Percentiles rank a stretch among this genome's conserved stretches.
Evolutionary conservation across 139 green algal species (phyloP).

Genomic region (Chlorella ohadii): DNA sequence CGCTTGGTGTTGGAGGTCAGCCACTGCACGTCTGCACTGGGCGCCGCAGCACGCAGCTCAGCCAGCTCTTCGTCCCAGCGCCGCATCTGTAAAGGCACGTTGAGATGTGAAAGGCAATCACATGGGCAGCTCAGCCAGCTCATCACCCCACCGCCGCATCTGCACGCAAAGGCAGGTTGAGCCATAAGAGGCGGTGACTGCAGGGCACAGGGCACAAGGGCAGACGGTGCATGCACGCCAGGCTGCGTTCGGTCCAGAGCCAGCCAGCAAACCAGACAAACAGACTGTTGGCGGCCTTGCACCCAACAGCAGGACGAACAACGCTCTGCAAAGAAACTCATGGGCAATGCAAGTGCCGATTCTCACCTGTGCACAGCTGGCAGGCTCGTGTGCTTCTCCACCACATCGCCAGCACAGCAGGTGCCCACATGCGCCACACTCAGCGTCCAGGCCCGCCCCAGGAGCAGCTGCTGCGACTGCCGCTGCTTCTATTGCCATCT

Average conservation of each 20-base stretch:
- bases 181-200: no score
- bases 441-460: background rate
- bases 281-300: no score
- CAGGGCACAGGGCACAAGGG: no score
- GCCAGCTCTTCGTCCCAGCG: constrained; percentile 37
- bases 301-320: no score
- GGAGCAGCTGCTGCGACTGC: background rate
- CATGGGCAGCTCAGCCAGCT: no score
- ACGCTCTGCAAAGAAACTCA: no score
- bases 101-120: no score
- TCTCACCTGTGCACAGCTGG: constrained; percentile 42
- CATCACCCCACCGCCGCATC: no score
- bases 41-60: background rate
- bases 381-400: constrained; percentile 49
- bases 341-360: no score
- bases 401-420: constrained; percentile 53
- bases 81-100: constrained; percentile 3
- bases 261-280: background rate
- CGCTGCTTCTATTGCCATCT: background rate
- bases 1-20: constrained; percentile 44
- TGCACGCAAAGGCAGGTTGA: no score
- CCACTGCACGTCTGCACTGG: constrained; percentile 26
- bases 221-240: no score
- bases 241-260: no score
- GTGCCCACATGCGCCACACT: constrained; percentile 29